phyloP scores from a whole-genome alignment of 345 rosid genomes.

The Isatis tinctoria region DNA sequence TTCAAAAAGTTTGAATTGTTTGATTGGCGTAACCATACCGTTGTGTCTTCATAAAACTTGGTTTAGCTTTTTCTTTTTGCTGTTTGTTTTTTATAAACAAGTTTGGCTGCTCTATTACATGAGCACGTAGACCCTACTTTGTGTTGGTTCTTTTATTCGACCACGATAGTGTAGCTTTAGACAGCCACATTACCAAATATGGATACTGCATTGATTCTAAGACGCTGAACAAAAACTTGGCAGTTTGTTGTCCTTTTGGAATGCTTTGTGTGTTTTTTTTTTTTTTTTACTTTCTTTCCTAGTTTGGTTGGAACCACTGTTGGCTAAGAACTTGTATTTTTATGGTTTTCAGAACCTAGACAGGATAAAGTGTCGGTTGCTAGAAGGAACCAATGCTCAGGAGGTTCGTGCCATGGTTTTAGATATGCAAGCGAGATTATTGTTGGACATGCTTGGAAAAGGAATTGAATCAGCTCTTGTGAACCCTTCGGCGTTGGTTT shows the following conservation, averaged over 20 bases:
- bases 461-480: conserved; percentile 96
- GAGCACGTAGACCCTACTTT: not conserved
- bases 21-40: not conserved
- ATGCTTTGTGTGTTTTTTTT: not conserved
- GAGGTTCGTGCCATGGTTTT: conserved; percentile 99
- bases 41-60: conserved; percentile 1
- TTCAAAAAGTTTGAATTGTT: not conserved
- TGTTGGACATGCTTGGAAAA: conserved; percentile 97
- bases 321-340: conserved; percentile 20
- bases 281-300: not conserved
- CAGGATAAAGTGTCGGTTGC: conserved; percentile 91
- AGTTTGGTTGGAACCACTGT: conserved; percentile 3
- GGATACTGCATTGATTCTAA: not conserved
- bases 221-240: not conserved
- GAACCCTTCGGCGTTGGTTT: conserved; percentile 83
- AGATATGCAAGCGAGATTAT: conserved; percentile 97
- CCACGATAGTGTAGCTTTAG: not conserved
- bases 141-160: not conserved
- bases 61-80: not conserved
- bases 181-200: not conserved
- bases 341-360: conserved; percentile 76
- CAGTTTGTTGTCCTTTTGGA: conserved; percentile 12
- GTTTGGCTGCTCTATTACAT: not conserved
- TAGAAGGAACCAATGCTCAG: conserved; percentile 99
- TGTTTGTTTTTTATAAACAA: not conserved